Percentiles rank a stretch among this genome's conserved stretches.
Conservation (phyloP, 2,329 filamentous ascomycete species). For the Trichoderma afroharzianum region DNA sequence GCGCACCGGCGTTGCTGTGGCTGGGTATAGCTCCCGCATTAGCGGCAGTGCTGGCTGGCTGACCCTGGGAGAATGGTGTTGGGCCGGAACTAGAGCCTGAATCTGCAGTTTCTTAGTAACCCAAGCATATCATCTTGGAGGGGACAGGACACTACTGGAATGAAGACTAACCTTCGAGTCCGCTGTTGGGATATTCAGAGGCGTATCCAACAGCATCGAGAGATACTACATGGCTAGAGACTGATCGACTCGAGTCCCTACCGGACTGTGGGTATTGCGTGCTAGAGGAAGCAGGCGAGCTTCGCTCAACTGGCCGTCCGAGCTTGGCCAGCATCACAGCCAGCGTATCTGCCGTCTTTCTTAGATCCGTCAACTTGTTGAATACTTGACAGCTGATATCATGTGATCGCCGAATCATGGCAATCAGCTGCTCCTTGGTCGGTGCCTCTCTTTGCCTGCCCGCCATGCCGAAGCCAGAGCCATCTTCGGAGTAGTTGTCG, state of each 20-base stretch:
- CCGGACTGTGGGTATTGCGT: not conserved
- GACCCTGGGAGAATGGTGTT: not conserved
- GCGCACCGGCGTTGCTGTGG: not conserved
- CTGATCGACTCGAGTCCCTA: conserved; percentile 14
- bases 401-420: conserved; percentile 41
- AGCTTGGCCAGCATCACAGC: conserved; percentile 45
- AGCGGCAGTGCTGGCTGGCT: not conserved
- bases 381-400: conserved; percentile 43
- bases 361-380: conserved; percentile 36
- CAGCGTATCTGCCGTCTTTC: conserved; percentile 45
- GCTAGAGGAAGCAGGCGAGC: not conserved
- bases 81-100: conserved; percentile 1
- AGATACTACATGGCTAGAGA: conserved; percentile 22
- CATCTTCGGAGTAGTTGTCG: conserved; percentile 37
- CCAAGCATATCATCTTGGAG: not conserved
- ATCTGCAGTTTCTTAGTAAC: conserved; percentile 5
- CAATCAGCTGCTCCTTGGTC: conserved; percentile 38
- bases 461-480: conserved; percentile 34
- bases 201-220: conserved; percentile 22
- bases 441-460: conserved; percentile 30
- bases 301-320: conserved; percentile 28
- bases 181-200: conserved; percentile 23
- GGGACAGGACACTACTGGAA: not conserved
- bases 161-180: conserved; percentile 22
- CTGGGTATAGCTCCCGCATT: not conserved